Conservation (phyloP, 1,284 basidiomycete species). For the Leccinum ponderosum region DNA sequence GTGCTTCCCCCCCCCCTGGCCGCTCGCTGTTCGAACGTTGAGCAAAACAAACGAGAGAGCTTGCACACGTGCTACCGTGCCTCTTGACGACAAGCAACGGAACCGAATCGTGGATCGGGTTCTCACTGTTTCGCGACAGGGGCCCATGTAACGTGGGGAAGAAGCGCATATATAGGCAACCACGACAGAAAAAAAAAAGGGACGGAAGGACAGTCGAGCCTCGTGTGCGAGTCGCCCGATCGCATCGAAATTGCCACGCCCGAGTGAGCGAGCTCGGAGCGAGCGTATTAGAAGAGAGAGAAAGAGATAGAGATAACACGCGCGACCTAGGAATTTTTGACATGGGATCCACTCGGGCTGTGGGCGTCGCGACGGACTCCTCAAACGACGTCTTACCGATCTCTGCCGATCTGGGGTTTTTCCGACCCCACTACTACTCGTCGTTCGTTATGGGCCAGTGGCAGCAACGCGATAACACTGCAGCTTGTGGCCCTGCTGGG, state of each 20-base stretch:
- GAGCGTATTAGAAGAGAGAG: not conserved
- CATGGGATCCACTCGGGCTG: not conserved
- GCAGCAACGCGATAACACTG: not conserved
- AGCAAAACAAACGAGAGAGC: not conserved
- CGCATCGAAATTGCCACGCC: not conserved
- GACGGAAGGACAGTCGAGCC: not conserved
- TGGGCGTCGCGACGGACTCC: not conserved
- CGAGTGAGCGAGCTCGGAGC: not conserved
- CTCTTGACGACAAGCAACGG: not conserved
- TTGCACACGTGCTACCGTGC: not conserved
- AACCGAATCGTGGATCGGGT: not conserved
- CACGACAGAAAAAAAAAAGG: not conserved
- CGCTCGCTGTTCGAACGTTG: not conserved
- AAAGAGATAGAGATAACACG: not conserved
- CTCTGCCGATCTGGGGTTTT: not conserved
- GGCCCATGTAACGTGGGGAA: conserved; percentile 19
- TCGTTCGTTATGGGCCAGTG: not conserved
- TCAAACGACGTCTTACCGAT: not conserved
- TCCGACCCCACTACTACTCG: not conserved
- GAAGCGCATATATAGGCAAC: not conserved
- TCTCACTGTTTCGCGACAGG: conserved; percentile 8
- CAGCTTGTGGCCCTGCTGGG: not conserved
- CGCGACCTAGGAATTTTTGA: not conserved
- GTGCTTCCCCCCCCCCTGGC: no score
- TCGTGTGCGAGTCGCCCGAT: conserved; percentile 3